Evolutionary conservation across 2,329 filamentous ascomycete species (phyloP).

Genomic region (Alternaria triticina): DNA sequence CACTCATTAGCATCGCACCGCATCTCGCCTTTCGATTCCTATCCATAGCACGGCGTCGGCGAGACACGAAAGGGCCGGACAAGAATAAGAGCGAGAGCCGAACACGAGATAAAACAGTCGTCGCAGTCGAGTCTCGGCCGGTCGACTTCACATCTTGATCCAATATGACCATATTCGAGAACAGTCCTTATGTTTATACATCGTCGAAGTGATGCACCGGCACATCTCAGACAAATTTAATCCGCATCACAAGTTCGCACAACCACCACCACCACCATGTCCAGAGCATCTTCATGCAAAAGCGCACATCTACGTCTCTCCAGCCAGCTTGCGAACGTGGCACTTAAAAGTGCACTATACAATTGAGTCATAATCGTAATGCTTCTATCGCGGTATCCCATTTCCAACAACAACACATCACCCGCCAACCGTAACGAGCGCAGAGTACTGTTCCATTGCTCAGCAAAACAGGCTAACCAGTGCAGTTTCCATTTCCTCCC

Average conservation of each 20-base stretch:
- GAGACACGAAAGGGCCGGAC: background rate
- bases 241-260: background rate
- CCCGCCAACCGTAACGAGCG: background rate
- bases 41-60: background rate
- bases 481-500: background rate
- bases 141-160: background rate
- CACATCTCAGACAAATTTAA: background rate
- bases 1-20: background rate
- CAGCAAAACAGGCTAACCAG: slow-evolving; percentile 1
- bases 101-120: background rate
- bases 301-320: background rate
- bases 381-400: background rate
- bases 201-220: background rate
- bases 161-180: background rate
- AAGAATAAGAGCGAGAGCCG: background rate
- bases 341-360: background rate
- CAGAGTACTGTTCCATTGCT: background rate
- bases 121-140: background rate
- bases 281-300: background rate
- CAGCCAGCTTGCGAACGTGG: background rate
- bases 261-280: background rate
- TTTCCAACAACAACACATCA: background rate
- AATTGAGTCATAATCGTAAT: background rate
- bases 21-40: background rate
- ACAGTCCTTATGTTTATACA: background rate